Conservation (phyloP, 2,329 filamentous ascomycete species). For the Paraconiothyrium brasiliense region DNA sequence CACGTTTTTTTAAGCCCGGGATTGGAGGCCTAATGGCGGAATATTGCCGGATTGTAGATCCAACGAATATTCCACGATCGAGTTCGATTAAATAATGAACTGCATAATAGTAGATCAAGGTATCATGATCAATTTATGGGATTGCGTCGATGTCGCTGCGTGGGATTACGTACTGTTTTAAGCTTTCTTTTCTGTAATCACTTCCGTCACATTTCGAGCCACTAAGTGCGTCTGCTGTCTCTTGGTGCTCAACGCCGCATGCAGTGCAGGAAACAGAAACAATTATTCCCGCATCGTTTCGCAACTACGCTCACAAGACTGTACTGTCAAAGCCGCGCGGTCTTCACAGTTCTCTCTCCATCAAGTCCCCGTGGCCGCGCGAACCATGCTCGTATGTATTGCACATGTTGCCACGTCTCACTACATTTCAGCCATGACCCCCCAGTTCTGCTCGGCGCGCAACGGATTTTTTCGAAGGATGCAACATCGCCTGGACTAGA, state of each 20-base stretch:
- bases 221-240: neutral
- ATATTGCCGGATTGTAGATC: neutral
- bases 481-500: too few relatives aligned
- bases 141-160: neutral
- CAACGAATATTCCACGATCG: neutral
- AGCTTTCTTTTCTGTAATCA: neutral
- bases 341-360: too few relatives aligned
- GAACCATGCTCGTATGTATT: too few relatives aligned
- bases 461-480: too few relatives aligned
- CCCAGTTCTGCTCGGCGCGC: too few relatives aligned
- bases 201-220: neutral
- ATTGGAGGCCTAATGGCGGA: slow-evolving; percentile 1
- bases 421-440: too few relatives aligned
- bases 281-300: too few relatives aligned
- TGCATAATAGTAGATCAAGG: neutral
- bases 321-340: too few relatives aligned
- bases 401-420: too few relatives aligned
- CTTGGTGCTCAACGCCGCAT: neutral
- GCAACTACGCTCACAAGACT: too few relatives aligned
- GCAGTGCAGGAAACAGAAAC: neutral
- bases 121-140: neutral
- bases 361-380: too few relatives aligned
- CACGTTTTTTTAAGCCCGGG: neutral
- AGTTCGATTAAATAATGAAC: neutral
- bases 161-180: too few relatives aligned